Base-by-base conservation (phyloP, 169 alveolate species). In the Eimeria zaria region DNA sequence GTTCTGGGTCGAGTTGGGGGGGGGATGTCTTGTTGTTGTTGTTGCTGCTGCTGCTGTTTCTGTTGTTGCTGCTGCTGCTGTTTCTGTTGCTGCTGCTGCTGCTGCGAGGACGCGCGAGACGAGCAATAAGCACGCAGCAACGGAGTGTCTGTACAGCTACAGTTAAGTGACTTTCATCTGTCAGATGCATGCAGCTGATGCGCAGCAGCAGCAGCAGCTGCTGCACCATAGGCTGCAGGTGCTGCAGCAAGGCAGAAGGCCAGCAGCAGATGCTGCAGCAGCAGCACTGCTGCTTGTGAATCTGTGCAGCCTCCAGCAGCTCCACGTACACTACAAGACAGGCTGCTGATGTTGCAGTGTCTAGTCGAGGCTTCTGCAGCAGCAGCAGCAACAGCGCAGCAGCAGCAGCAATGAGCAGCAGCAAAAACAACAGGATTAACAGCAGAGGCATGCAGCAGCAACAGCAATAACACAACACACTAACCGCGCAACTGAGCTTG, bases 151-250 rank as follows among this genome's bases (percentile, higher is more conserved):
- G 89, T 36, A 81, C 89, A 81, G 89, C 89, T 48, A 81, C 89
- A 5, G 89, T 51, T n/a, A 81, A 41, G 44, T 81, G 89, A 20
- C 89, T 62, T 6, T 46, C 73, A 27, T 81, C 89, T 48, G 71
- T 81, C 46, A 81, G 89, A 9, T 81, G 89, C 73, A 81, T 22
- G 89, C 71, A 27, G 89, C 89, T 81, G 89, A 36, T 36, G 73
- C 89, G 89, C 89, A 81, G 69, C 89, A 81, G 89, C 89, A 81
- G 89, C 89, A 81, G 89, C 73, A 81, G 64, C 69, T 81, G 89
- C 89, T 81, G 89, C 89, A 81, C 73, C 71, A 81, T 14, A 22
- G 89, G 89, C 44, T n/a, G 64, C 48, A 81, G 46, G 71, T 48
- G 89, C 73, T 81, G 89, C 89, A 81, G 89, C 73, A 81, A 41